Base-by-base conservation (phyloP, 495 filamentous ascomycete species). In the Podospora didyma region DNA sequence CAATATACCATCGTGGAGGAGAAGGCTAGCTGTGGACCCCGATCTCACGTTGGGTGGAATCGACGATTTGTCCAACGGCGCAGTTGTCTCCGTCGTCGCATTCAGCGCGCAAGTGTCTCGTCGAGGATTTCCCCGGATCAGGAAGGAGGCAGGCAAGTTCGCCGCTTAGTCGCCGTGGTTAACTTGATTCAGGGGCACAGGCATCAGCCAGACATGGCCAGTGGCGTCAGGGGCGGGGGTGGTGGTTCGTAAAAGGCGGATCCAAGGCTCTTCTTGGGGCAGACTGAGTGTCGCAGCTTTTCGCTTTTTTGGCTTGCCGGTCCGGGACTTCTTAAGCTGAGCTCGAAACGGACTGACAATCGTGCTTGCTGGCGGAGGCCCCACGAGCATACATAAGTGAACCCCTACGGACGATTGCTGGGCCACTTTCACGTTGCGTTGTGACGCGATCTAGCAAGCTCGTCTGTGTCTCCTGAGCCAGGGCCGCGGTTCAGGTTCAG, bases 1-100 rank as follows among this genome's bases (percentile, higher is more conserved):
- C 80, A 80, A 67, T 88, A 87, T n/a, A 89, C 86, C 85, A 88
- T 89, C 49, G 62, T 74, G 50, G 26, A 22, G 49, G 34, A 24
- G 20, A 46, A 12, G 41, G 41, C 37, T 34, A 28, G 47, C n/a
- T 3, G 54, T 14, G 37, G 49, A 47, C 12, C 31, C 53, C 46
- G 46, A 37, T 19, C 34, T 17, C 45, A 14, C n/a, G 23, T 17
- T 45, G 53, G 26, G 34, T 9, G 46, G 39, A 44, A 28, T 24
- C 19, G 37, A 46, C n/a, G 49, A 39, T 16, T 11, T n/a, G 10
- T 45, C 20, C 16, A 23, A 52, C 49, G 49, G 22, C 49, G 49
- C 10, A 52, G 49, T 17, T n/a, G 45, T 47, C 49, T 23, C 31
- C 20, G 28, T 34, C 3, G 49, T 52, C 21, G 49, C 49, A 41